A percentile compares a stretch with the other conserved stretches of the same genome.
These are phyloP conservation scores for Mikania micrantha DNA, from an alignment of 129 eudicot genomes.

Conservation along the genomic window DNA sequence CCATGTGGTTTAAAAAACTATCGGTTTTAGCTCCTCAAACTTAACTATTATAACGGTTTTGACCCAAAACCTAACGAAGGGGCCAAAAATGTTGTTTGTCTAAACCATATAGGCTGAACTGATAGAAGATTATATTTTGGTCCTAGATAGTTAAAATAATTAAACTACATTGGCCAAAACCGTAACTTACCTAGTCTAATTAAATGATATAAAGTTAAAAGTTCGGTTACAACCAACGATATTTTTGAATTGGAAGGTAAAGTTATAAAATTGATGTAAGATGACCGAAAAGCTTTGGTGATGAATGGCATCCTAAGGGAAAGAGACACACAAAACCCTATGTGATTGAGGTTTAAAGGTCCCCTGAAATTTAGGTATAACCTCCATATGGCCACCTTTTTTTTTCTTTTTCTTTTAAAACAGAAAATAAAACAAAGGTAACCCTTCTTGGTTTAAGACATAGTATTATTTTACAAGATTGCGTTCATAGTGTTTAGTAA, in stretches of 20 bases:
- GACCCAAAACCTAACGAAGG: too few species aligned
- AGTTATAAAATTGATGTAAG: slow-evolving; percentile 17
- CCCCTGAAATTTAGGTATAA: slow-evolving; percentile 30
- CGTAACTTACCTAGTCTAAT: too few species aligned
- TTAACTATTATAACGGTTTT: too few species aligned
- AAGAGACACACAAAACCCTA: slow-evolving; percentile 28
- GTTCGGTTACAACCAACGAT: slow-evolving; percentile 18
- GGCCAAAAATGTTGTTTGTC: too few species aligned
- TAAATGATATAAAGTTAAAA: not conserved
- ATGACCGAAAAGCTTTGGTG: slow-evolving; percentile 32
- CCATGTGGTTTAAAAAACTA: too few species aligned
- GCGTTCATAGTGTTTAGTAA: not conserved
- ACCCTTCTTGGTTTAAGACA: slow-evolving; percentile 2
- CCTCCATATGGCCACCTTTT: slow-evolving; percentile 21
- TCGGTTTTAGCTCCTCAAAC: too few species aligned
- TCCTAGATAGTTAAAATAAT: too few species aligned
- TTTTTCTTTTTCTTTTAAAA: slow-evolving; percentile 4
- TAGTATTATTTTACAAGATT: not conserved
- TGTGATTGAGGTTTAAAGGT: slow-evolving; percentile 27
- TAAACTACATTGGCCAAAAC: too few species aligned
- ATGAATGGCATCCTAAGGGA: slow-evolving; percentile 37
- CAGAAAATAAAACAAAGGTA: not conserved
- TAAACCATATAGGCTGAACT: too few species aligned
- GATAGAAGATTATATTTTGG: too few species aligned
- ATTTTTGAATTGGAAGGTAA: slow-evolving; percentile 22